Percentiles rank a stretch among this genome's conserved stretches.
Evolutionary conservation across 345 rosid species (phyloP).

Genomic region (Anacardium occidentale): DNA sequence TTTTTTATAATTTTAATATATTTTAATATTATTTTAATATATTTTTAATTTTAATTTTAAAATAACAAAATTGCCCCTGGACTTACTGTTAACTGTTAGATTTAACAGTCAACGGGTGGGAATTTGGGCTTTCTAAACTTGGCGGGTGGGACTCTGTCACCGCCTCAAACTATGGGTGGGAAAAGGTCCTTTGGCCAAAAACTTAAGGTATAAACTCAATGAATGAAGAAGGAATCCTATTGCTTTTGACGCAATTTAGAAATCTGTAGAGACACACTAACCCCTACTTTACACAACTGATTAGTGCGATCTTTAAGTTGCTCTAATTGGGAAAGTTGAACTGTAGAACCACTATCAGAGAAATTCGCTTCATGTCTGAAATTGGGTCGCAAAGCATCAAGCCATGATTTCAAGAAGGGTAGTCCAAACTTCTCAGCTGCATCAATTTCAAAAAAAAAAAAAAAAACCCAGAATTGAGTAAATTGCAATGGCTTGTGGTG

Average conservation of each 20-base stretch:
- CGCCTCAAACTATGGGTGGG: too few species aligned
- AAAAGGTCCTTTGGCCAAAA: too few species aligned
- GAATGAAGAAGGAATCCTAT: background rate
- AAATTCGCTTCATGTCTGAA: conserved; percentile 33
- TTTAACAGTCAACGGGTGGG: too few species aligned
- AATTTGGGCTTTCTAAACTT: too few species aligned
- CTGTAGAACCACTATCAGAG: conserved; percentile 29
- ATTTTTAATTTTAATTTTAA: too few species aligned
- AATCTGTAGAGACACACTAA: background rate
- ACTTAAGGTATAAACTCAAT: background rate
- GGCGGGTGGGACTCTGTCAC: too few species aligned
- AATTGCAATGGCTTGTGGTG: too few species aligned
- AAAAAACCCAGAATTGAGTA: too few species aligned
- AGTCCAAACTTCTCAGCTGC: conserved; percentile 31
- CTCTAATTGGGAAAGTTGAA: conserved; percentile 27
- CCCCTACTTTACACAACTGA: conserved; percentile 25
- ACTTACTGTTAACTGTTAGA: too few species aligned
- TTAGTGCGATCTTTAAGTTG: conserved; percentile 24
- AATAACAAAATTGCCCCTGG: too few species aligned
- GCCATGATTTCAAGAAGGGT: conserved; percentile 26
- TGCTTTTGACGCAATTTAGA: background rate
- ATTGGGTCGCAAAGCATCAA: conserved; percentile 26
- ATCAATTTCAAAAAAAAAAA: background rate
- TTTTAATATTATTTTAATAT: too few species aligned
- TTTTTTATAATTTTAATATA: too few species aligned